Evolutionary conservation across 345 rosid genomes (phyloP), one percentile per base, ranked within the genome.

Genomic region (Bretschneidera sinensis): DNA sequence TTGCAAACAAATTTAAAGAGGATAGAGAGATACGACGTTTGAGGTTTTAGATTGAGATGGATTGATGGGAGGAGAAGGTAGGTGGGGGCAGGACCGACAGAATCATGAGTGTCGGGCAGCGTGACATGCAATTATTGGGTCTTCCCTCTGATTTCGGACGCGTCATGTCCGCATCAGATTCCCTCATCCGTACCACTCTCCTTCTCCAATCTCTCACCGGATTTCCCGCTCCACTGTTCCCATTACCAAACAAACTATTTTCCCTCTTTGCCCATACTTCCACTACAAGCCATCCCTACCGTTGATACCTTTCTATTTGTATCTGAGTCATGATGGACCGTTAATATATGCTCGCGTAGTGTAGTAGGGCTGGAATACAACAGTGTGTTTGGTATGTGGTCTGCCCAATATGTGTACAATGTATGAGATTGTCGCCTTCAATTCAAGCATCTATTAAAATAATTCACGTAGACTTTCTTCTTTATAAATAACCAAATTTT

Each of bases 121-220:
- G 84, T 78, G 86, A 82, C 82, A 71, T 33, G 72, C 79, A 78
- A 85, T 82, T 60, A 79, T 78, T 78, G 80, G 81, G 70, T 33
- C 66, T 54, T 51, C 71, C 83, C 82, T 79, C 82, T 85, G 85
- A 81, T 82, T 74, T 64, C 79, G 85, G 87, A 73, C 70, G 75
- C 81, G 84, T 78, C 84, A 63, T 66, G 82, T 84, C 81, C 71
- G 77, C 79, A 78, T 74, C 84, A 78, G 87, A 85, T 81, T 81
- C 80, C 33, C 78, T 72, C 73, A 65, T 75, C 81, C 80, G 82
- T 79, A 77, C 79, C 11, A 9, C 45, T 11, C 33, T 20, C 35
- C 24, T n/a, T n/a, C 59, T 64, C 61, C 63, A 63, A 54, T 72
- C 79, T 64, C 76, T 61, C 2, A n/a, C 81, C 86, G 84, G 73